phyloP scores from a whole-genome alignment of 116 monocot species.

The Zostera marina region DNA sequence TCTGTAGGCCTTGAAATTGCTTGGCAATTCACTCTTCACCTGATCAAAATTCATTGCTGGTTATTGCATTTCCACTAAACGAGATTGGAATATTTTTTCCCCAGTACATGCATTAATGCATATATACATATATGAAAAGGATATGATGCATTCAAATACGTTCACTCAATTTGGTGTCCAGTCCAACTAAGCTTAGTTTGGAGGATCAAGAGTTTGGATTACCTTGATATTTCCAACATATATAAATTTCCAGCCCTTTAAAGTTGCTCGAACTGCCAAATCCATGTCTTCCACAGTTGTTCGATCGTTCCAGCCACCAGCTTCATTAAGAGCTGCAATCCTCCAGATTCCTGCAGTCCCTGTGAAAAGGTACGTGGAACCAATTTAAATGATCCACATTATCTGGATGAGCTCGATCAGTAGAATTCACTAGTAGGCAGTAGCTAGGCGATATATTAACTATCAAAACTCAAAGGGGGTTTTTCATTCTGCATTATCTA shows the following conservation, averaged over 20 bases:
- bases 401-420: too few relatives aligned
- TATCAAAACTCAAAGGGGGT: too few relatives aligned
- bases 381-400: not conserved
- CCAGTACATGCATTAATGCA: too few relatives aligned
- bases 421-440: too few relatives aligned
- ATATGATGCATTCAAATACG: too few relatives aligned
- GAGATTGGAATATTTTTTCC: too few relatives aligned
- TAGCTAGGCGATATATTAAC: too few relatives aligned
- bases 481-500: too few relatives aligned
- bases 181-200: too few relatives aligned
- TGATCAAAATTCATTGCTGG: constrained; percentile 1
- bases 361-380: constrained; percentile 9
- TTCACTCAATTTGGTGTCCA: too few relatives aligned
- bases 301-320: constrained; percentile 85
- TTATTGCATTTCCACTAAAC: not conserved
- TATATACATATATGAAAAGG: too few relatives aligned
- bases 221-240: constrained; percentile 38
- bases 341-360: constrained; percentile 97
- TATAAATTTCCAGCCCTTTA: constrained; percentile 81
- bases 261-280: constrained; percentile 71
- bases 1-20: constrained; percentile 27
- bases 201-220: too few relatives aligned
- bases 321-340: constrained; percentile 57
- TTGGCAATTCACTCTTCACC: constrained; percentile 36
- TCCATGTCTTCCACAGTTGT: constrained; percentile 98